Percentiles rank a stretch among this genome's conserved stretches.
phyloP scores from a whole-genome alignment of 1,284 basidiomycete species.

The Butyriboletus appendiculatus region DNA sequence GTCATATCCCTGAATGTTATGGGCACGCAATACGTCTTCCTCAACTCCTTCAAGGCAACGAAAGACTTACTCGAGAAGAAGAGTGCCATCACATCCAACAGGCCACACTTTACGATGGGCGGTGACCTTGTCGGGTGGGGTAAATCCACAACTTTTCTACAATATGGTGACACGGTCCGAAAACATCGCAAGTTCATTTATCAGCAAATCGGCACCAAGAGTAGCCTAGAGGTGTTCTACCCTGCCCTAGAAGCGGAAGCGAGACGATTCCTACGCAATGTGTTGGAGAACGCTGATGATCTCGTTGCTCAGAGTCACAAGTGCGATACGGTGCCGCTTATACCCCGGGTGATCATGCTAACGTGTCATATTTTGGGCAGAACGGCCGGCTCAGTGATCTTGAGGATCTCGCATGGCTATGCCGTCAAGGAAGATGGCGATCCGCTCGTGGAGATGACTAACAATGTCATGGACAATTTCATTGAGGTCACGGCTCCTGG shows the following conservation, averaged over 20 bases:
- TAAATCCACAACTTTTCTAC: conserved; percentile 17
- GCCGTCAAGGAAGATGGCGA: conserved; percentile 22
- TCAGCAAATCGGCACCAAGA: conserved; percentile 23
- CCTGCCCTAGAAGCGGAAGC: conserved; percentile 16
- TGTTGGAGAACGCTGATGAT: conserved; percentile 6
- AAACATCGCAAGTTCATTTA: conserved; percentile 16
- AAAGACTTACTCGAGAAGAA: conserved; percentile 27
- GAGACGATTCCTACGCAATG: conserved; percentile 16
- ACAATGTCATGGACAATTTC: conserved; percentile 18
- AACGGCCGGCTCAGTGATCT: conserved; percentile 7
- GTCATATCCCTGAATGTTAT: conserved; percentile 14
- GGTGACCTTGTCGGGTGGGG: conserved; percentile 29
- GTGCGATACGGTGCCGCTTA: conserved; percentile 10
- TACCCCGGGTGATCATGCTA: neutral
- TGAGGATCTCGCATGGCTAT: conserved; percentile 22
- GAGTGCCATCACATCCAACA: conserved; percentile 19
- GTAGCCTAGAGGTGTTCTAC: conserved; percentile 10
- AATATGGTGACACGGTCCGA: conserved; percentile 22
- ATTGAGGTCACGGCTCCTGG: conserved; percentile 11
- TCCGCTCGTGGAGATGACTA: conserved; percentile 24
- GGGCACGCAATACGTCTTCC: conserved; percentile 15
- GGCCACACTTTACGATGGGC: conserved; percentile 21
- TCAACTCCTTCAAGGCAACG: conserved; percentile 14
- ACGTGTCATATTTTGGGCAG: neutral
- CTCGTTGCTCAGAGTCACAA: conserved; percentile 5